Percentiles rank a stretch among this genome's conserved stretches.
These are phyloP conservation scores for Aureobasidium mangrovei DNA, from an alignment of 2,329 filamentous ascomycete species.

Conservation along the genomic window DNA sequence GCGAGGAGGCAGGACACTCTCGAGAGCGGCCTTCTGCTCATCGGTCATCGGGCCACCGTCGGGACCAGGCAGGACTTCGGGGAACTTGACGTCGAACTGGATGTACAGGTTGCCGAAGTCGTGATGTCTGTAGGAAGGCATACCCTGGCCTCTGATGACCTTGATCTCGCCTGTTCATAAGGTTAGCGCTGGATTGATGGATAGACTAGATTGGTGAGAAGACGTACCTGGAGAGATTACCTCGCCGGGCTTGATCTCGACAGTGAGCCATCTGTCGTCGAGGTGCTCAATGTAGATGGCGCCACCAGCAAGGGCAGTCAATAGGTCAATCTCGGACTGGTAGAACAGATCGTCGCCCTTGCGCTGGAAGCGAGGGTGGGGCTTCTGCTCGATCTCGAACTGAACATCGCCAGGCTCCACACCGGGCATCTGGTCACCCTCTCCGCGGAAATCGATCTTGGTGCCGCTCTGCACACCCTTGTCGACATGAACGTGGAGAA, in stretches of 20 bases:
- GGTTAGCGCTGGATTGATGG: slow-evolving; percentile 18
- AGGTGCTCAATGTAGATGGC: slow-evolving; percentile 90
- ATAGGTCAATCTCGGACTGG: slow-evolving; percentile 87
- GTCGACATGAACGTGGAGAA: slow-evolving; percentile 96
- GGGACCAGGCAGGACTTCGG: slow-evolving; percentile 43
- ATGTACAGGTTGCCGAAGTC: slow-evolving; percentile 94
- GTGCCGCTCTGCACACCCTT: slow-evolving; percentile 86
- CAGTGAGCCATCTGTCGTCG: slow-evolving; percentile 90
- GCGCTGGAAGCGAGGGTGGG: slow-evolving; percentile 88
- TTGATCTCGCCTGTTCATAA: slow-evolving; percentile 65
- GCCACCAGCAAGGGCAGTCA: slow-evolving; percentile 88
- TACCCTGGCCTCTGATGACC: slow-evolving; percentile 91
- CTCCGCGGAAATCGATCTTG: slow-evolving; percentile 93
- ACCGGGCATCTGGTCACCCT: slow-evolving; percentile 91
- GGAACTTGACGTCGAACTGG: slow-evolving; percentile 96
- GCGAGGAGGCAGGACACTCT: slow-evolving; percentile 72
- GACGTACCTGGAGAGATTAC: slow-evolving; percentile 81
- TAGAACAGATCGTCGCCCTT: slow-evolving; percentile 95
- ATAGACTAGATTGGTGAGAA: background rate
- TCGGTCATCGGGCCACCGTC: slow-evolving; percentile 44
- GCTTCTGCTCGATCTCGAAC: slow-evolving; percentile 99
- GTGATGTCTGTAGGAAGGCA: slow-evolving; percentile 94
- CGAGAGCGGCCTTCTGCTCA: slow-evolving; percentile 67
- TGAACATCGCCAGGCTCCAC: slow-evolving; percentile 92
- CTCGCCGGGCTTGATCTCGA: slow-evolving; percentile 89